Evolutionary conservation across 352 stramenopile species (phyloP), one percentile per base, ranked within the genome.

Genomic region (Pythium pyrilobum): DNA sequence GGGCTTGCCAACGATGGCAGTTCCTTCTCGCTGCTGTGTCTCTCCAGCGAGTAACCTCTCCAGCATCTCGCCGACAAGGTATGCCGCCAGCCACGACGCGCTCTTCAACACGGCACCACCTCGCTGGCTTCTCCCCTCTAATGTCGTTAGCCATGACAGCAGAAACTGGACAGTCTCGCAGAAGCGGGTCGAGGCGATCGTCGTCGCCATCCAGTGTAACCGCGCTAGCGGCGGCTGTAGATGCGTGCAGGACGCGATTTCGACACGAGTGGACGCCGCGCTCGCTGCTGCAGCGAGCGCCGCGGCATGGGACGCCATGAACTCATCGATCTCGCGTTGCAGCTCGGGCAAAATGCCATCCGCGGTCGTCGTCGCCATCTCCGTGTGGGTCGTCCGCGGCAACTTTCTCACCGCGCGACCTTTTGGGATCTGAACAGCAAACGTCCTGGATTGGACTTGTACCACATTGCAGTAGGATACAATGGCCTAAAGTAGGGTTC

Each of bases 261-360:
- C 41, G 7, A n/a, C 23, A 39, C 29, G 33, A 20, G 21, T 15
- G 9, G 40, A 39, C 23, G 44, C 34, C 31, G 51, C 58, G 29
- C 43, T 43, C 16, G 47, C 28, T 37, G 43, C 24, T 37, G 32
- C 51, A 58, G 24, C 6, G 18, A 41, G 50, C 5, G 15, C 12
- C 4, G 67, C 21, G 9, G 52, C 64, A 36, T 88, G 63, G 0
- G 67, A 68, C 3, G 74, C 67, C 40, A 88, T 66, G 52, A 89
- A 78, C 1, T 61, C 77, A 34, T 89, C 67, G 33, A 92, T 44
- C 50, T 84, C 69, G 8, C 71, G 69, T 56, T 82, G 61, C 7
- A 92, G 51, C 62, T 89, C 78, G 5, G 52, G 57, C 16, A 59
- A 56, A 15, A 72, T 59, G 21, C 59, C 60, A 24, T 66, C 53